A percentile compares a stretch with the other conserved stretches of the same genome.
Conservation (phyloP, 2,329 filamentous ascomycete species). For the Rutstroemia sp. region DNA sequence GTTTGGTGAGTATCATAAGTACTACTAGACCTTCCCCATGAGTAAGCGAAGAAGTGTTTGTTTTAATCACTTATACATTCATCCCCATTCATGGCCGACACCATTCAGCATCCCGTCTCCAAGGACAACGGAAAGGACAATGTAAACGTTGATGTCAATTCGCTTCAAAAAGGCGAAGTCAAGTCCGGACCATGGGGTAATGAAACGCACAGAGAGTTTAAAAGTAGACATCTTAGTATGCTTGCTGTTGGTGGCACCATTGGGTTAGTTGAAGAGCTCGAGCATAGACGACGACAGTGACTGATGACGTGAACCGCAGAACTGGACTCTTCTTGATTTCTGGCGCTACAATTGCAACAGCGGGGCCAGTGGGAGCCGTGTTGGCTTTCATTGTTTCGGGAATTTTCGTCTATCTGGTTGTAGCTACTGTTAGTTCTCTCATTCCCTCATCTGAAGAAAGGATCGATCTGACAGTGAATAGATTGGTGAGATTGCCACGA, state of each 20-base stretch:
- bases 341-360: neutral
- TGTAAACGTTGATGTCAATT: neutral
- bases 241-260: neutral
- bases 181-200: neutral
- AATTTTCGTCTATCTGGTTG: constrained; percentile 1
- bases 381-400: neutral
- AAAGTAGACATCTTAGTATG: constrained; percentile 1
- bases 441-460: neutral
- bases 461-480: neutral
- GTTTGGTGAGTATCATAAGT: too few relatives aligned
- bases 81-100: neutral
- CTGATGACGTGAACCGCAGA: neutral
- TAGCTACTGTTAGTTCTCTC: neutral
- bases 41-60: neutral
- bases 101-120: neutral
- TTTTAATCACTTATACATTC: neutral
- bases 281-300: too few relatives aligned
- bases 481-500: constrained; percentile 1
- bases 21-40: neutral
- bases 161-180: neutral
- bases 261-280: neutral
- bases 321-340: neutral
- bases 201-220: neutral
- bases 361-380: neutral
- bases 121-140: neutral